Conservation (phyloP, 441 rosid genomes). For the Bruguiera hainesii region DNA sequence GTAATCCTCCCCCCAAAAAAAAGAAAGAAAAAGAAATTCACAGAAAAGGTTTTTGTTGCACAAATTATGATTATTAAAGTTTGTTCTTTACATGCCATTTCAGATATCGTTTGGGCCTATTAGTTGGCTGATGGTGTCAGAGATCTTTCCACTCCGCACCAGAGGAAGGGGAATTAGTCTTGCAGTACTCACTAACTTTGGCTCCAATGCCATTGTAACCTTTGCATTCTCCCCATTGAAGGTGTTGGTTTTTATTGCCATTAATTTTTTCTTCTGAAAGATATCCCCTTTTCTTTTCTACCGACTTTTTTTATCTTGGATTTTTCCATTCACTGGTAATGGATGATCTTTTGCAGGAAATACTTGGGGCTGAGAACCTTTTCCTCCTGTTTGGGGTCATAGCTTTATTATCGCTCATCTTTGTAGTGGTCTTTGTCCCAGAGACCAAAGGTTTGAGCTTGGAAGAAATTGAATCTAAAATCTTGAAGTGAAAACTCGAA, state of each 20-base stretch:
- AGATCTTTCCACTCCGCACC: conserved; percentile 85
- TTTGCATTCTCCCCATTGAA: conserved; percentile 90
- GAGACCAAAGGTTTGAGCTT: conserved; percentile 97
- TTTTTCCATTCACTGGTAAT: background rate
- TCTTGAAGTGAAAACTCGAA: conserved; percentile 53
- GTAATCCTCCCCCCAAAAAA: too few species aligned
- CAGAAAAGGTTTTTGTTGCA: background rate
- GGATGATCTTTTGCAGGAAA: conserved; percentile 50
- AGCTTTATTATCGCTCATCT: conserved; percentile 65
- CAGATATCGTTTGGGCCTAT: conserved; percentile 95
- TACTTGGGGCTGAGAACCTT: conserved; percentile 81
- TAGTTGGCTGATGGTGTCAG: conserved; percentile 99
- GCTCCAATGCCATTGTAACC: conserved; percentile 93
- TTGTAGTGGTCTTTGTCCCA: conserved; percentile 57
- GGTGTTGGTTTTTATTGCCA: conserved; percentile 36
- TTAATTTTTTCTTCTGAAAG: conserved; percentile 1
- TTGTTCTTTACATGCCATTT: conserved; percentile 13
- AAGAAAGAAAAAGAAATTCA: too few species aligned
- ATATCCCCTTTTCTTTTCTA: background rate
- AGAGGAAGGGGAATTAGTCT: conserved; percentile 88
- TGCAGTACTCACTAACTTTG: conserved; percentile 93
- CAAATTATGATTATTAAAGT: conserved; percentile 11
- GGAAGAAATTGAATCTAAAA: conserved; percentile 89
- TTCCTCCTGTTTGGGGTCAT: conserved; percentile 86
- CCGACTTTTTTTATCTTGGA: background rate